These are phyloP conservation scores for Prosopis cineraria DNA, from an alignment of 306 rosid species.

Conservation along the genomic window DNA sequence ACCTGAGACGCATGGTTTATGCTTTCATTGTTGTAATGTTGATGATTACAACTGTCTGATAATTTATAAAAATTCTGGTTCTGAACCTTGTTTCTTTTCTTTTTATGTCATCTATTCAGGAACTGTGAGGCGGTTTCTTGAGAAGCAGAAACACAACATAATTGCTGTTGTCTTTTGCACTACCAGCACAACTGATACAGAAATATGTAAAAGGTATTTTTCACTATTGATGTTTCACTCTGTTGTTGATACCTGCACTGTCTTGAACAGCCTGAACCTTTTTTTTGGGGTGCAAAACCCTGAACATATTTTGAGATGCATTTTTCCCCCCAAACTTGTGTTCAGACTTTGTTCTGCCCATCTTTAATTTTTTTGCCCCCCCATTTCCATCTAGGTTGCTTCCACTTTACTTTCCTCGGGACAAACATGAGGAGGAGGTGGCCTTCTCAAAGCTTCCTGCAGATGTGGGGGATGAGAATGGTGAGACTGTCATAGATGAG, in stretches of 20 bases:
- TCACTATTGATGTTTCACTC: background rate
- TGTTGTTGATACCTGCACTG: too few species aligned
- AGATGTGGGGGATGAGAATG: slow-evolving; percentile 98
- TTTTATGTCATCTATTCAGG: slow-evolving; percentile 54
- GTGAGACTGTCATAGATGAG: slow-evolving; percentile 78
- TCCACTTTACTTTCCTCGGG: slow-evolving; percentile 98
- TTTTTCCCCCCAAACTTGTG: slow-evolving; percentile 8
- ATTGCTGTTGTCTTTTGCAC: slow-evolving; percentile 94
- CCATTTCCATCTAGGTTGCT: slow-evolving; percentile 64
- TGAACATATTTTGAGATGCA: slow-evolving; percentile 3
- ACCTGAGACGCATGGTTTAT: slow-evolving; percentile 12
- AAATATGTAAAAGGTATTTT: slow-evolving; percentile 86
- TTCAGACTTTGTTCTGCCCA: slow-evolving; percentile 3
- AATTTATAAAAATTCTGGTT: slow-evolving; percentile 22
- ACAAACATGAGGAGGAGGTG: slow-evolving; percentile 87
- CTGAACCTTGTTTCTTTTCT: slow-evolving; percentile 22
- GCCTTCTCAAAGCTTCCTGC: slow-evolving; percentile 91
- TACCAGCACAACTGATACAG: slow-evolving; percentile 81
- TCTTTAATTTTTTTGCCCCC: slow-evolving; percentile 25
- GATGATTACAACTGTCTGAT: slow-evolving; percentile 25
- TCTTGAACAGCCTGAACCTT: slow-evolving; percentile 23
- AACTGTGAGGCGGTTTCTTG: slow-evolving; percentile 91
- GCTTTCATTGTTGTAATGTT: slow-evolving; percentile 28
- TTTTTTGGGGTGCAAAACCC: background rate
- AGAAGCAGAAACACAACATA: slow-evolving; percentile 81